Base-by-base conservation (phyloP, 1,284 basidiomycete species). In the Rhodotorula sp. region DNA sequence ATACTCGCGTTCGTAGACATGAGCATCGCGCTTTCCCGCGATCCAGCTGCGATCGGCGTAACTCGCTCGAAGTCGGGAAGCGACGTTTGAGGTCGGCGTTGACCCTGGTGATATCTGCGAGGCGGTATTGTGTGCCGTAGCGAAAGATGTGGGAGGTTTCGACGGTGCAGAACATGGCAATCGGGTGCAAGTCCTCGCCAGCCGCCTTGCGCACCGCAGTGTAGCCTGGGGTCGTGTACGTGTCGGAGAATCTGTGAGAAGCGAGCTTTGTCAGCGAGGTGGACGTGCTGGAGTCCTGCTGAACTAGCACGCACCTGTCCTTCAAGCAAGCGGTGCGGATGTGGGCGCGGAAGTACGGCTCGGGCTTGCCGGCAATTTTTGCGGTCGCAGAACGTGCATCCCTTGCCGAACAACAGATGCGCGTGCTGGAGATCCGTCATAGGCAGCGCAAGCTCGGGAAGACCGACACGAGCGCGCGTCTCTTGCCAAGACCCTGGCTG, bases 361-460 rank as follows among this genome's bases (percentile, higher is more conserved):
- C 68, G 24, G 60, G 28, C 59, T 65, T 65, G n/a, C 68, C 68
- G 4, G 68, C 68, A 28, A 28, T 63, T 59, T 52, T 34, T 59
- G 30, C 59, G 48, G 3, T 30, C 24, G 53, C 68, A 69, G 46
- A 55, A 64, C 24, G 20, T 31, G 64, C 64, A 72, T 13, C 59
- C 64, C 26, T 61, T 64, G 15, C 54, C 55, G 47, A 47, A 62
- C 18, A 72, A 26, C 22, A 67, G 30, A 2, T 47, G 31, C 0
- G 64, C 70, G 55, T 69, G 67, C 56, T 60, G 53, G 15, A 69
- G 28, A 18, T 67, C 62, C 11, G 57, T 56, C 64, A 66, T 64
- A 7, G 51, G 48, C 3, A 24, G 18, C 11, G 50, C 30, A 31
- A 69, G 58, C 26, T 66, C 64, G 4, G 67, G 67, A 1, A 71